These are phyloP conservation scores for Cicer chorassanicum DNA, from an alignment of 306 rosid genomes.

Conservation along the genomic window DNA sequence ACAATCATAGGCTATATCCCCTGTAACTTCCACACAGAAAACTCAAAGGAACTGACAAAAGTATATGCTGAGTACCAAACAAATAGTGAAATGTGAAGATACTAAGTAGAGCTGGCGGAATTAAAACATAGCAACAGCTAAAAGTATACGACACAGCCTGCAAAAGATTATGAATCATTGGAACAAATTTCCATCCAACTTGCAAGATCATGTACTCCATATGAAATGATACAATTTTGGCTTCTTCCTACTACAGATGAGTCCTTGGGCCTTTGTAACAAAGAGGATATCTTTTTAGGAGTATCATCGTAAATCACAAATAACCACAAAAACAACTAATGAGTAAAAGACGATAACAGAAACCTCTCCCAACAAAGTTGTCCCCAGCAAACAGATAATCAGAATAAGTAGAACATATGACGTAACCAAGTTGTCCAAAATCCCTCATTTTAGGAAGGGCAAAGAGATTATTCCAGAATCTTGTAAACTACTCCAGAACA, in stretches of 20 bases:
- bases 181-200: not conserved
- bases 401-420: no score
- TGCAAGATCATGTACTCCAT: not conserved
- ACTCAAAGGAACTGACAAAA: not conserved
- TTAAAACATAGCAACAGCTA: not conserved
- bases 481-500: no score
- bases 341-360: no score
- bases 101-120: not conserved
- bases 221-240: not conserved
- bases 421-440: no score
- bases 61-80: not conserved
- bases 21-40: not conserved
- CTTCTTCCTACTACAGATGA: not conserved
- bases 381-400: no score
- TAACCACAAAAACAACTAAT: no score
- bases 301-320: not conserved
- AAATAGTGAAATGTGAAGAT: not conserved
- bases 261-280: not conserved
- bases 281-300: not conserved
- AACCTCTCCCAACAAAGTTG: no score
- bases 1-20: not conserved
- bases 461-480: no score
- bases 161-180: not conserved
- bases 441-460: no score
- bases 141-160: not conserved